These are phyloP conservation scores for Prototheca wickerhamii DNA, from an alignment of 163 green algal genomes.

Conservation along the genomic window DNA sequence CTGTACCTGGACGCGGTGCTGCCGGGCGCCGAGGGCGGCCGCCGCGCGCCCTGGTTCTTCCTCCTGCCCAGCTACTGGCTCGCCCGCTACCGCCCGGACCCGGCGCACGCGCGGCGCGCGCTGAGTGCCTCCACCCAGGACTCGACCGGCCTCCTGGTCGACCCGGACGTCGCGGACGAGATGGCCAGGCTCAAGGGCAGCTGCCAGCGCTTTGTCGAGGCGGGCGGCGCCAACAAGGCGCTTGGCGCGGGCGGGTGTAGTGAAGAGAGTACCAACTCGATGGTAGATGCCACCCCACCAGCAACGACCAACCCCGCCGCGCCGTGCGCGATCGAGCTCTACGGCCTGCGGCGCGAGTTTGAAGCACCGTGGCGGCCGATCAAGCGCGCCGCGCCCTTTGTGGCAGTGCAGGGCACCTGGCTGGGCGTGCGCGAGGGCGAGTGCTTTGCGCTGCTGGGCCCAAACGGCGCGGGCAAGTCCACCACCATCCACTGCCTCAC, in stretches of 20 bases:
- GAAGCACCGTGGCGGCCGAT: neutral
- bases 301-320: no score
- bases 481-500: constrained; percentile 79
- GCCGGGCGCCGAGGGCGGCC: constrained; percentile 23
- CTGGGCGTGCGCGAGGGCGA: constrained; percentile 60
- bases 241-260: neutral
- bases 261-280: no score
- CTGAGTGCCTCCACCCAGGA: neutral
- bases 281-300: no score
- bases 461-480: constrained; percentile 66
- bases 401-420: constrained; percentile 67
- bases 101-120: neutral
- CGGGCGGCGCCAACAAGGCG: neutral
- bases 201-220: constrained; percentile 6
- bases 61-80: constrained; percentile 24
- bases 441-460: constrained; percentile 85
- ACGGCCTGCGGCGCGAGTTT: constrained; percentile 47
- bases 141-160: constrained; percentile 1
- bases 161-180: constrained; percentile 20
- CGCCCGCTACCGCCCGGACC: neutral
- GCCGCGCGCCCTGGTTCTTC: constrained; percentile 21
- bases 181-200: constrained; percentile 2
- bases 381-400: constrained; percentile 1
- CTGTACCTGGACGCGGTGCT: constrained; percentile 81
- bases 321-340: constrained; percentile 64